Percentiles rank a stretch among this genome's conserved stretches.
Conservation (phyloP, 2,329 filamentous ascomycete genomes). For the Diplodia sapinea region DNA sequence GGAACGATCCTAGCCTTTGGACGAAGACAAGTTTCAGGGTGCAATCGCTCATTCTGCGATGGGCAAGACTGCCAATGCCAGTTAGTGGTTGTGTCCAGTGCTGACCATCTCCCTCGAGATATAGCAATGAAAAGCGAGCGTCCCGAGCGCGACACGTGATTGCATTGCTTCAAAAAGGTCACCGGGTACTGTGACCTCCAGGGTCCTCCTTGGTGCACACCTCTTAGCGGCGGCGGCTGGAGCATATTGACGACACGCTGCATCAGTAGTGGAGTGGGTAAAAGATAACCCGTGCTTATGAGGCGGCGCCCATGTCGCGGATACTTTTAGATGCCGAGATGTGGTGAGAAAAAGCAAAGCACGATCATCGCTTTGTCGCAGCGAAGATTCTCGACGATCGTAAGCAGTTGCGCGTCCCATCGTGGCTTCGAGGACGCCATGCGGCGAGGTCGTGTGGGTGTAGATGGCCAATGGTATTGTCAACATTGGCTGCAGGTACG, state of each 20-base stretch:
- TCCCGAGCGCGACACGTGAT: too few relatives aligned
- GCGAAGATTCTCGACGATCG: background rate
- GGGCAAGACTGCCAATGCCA: too few relatives aligned
- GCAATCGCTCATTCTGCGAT: too few relatives aligned
- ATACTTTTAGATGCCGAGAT: background rate
- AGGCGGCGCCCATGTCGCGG: background rate
- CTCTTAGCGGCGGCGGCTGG: too few relatives aligned
- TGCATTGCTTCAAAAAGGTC: too few relatives aligned
- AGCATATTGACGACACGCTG: background rate
- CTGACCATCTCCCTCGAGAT: too few relatives aligned
- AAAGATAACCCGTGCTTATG: background rate
- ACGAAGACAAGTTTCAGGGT: too few relatives aligned
- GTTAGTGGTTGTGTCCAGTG: too few relatives aligned
- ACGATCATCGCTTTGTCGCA: background rate
- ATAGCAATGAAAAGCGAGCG: too few relatives aligned
- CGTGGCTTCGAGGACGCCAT: background rate
- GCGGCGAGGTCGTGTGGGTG: background rate
- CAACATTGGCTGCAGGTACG: background rate
- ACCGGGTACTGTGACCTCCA: too few relatives aligned
- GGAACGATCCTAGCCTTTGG: too few relatives aligned
- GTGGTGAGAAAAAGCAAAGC: background rate
- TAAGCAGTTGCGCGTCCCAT: background rate
- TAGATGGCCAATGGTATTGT: background rate
- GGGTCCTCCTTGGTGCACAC: too few relatives aligned
- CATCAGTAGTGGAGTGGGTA: background rate